Evolutionary conservation across 306 rosid genomes (phyloP).

Genomic region (Calophaca sinica): DNA sequence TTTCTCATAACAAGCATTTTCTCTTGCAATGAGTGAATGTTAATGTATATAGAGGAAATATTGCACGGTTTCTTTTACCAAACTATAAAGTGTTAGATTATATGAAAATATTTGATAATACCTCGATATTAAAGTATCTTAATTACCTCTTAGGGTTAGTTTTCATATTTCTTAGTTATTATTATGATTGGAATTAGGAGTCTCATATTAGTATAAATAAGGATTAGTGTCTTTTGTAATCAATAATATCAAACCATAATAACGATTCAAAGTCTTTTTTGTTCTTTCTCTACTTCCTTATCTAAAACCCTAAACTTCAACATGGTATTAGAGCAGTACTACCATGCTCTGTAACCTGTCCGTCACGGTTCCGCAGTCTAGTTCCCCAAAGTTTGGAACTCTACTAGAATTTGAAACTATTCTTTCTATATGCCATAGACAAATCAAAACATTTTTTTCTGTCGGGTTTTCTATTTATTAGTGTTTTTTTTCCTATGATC

Average conservation of each 20-base stretch:
- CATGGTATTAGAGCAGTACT: background rate
- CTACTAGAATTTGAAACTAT: background rate
- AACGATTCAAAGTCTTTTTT: background rate
- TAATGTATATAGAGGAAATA: constrained; percentile 1
- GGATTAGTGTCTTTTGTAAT: background rate
- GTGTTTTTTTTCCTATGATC: background rate
- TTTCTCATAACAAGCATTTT: constrained; percentile 6
- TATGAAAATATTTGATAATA: background rate
- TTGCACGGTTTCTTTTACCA: background rate
- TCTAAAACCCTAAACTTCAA: background rate
- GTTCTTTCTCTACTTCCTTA: background rate
- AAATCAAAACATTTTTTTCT: background rate
- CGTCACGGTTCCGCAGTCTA: background rate
- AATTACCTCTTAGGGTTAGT: background rate
- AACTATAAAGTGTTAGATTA: background rate
- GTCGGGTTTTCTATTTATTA: background rate
- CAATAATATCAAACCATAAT: background rate
- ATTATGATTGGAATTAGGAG: constrained; percentile 1
- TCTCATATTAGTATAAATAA: constrained; percentile 11
- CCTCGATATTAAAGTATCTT: background rate
- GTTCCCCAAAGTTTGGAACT: background rate
- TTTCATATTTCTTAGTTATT: background rate
- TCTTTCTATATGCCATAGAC: background rate
- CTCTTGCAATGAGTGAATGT: background rate
- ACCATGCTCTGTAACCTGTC: background rate